phyloP scores from a whole-genome alignment of 208 protist genomes.

The Acanthamoeba royreba region DNA sequence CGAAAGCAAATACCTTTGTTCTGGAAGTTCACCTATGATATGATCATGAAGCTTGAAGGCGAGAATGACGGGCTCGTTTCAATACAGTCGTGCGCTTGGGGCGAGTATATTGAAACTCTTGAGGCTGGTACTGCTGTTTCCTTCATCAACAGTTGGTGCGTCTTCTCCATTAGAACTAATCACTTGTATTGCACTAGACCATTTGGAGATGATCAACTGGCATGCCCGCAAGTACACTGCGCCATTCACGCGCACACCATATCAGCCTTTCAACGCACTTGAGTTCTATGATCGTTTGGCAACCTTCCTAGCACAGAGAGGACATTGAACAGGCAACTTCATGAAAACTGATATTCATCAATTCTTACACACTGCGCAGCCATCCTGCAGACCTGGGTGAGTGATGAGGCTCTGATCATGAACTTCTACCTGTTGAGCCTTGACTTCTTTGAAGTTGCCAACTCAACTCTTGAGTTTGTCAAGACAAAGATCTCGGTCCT shows the following conservation, averaged over 20 bases:
- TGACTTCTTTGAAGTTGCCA: too few relatives aligned
- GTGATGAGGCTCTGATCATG: too few relatives aligned
- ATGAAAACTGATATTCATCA: too few relatives aligned
- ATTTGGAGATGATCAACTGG: constrained; percentile 45
- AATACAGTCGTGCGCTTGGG: neutral
- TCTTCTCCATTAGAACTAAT: too few relatives aligned
- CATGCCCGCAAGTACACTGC: neutral
- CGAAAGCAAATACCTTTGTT: neutral
- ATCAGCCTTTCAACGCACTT: neutral
- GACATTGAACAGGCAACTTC: too few relatives aligned
- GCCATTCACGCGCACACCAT: neutral
- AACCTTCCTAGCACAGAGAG: neutral
- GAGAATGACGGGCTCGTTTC: constrained; percentile 29
- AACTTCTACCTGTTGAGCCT: too few relatives aligned
- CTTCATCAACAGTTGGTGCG: too few relatives aligned
- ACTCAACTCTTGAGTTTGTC: too few relatives aligned
- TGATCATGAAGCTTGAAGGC: neutral
- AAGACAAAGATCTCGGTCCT: too few relatives aligned
- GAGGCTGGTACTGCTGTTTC: neutral
- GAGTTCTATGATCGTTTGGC: constrained; percentile 8
- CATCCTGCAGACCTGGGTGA: too few relatives aligned
- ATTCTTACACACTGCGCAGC: too few relatives aligned
- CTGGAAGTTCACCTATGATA: neutral
- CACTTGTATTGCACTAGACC: too few relatives aligned
- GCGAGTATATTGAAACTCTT: constrained; percentile 8